Conservation (phyloP, 257 asterid genomes). For the Ehretia macrophylla region DNA sequence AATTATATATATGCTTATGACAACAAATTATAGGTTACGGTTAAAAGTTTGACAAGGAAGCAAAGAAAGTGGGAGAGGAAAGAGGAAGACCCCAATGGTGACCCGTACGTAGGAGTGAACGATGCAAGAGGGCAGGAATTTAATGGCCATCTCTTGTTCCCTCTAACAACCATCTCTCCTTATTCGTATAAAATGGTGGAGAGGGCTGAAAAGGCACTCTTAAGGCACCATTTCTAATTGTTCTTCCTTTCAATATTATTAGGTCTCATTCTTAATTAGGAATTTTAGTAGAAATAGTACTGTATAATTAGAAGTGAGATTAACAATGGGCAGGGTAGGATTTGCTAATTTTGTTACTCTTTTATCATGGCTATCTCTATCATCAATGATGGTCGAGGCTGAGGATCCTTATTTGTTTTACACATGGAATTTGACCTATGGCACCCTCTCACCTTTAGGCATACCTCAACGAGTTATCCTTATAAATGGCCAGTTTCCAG, state of each 20-base stretch:
- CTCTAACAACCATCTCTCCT: not conserved
- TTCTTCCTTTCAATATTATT: too few species aligned
- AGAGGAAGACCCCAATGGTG: not conserved
- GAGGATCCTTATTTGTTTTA: slow-evolving; percentile 46
- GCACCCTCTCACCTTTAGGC: slow-evolving; percentile 54
- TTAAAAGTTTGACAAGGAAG: not conserved
- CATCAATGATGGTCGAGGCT: slow-evolving; percentile 13
- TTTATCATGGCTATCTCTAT: slow-evolving; percentile 20
- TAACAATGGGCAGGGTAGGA: slow-evolving; percentile 16
- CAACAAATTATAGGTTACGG: not conserved
- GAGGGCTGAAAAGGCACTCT: not conserved
- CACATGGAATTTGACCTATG: slow-evolving; percentile 52
- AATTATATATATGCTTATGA: not conserved
- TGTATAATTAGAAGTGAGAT: too few species aligned
- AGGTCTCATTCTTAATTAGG: too few species aligned
- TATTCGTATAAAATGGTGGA: not conserved
- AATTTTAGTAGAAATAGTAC: too few species aligned
- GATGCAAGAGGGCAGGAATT: not conserved
- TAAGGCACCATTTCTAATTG: slow-evolving; percentile 3
- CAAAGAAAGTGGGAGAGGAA: slow-evolving; percentile 5
- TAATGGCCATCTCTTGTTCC: slow-evolving; percentile 1
- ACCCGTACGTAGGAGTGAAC: slow-evolving; percentile 6
- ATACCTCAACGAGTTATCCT: slow-evolving; percentile 56
- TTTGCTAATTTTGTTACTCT: slow-evolving; percentile 16
- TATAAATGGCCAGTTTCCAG: slow-evolving; percentile 61